phyloP scores from a whole-genome alignment of 257 asterid species.

The Solanum habrochaites region DNA sequence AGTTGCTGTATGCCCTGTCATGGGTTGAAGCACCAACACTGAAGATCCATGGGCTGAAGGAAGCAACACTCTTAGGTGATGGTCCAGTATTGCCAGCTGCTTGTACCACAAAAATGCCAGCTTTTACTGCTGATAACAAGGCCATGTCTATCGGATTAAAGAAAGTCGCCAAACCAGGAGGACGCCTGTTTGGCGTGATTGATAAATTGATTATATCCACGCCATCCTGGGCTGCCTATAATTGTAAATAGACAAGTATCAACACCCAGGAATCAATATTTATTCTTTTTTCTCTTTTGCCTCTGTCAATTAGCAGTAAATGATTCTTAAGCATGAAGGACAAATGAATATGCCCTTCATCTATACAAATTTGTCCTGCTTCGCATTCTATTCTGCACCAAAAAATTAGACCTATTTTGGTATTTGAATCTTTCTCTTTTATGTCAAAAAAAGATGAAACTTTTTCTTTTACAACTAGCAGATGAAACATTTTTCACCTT shows the following conservation, averaged over 20 bases:
- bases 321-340: neutral
- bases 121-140: constrained; percentile 73
- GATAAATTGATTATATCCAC: constrained; percentile 93
- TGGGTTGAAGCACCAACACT: constrained; percentile 95
- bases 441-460: neutral
- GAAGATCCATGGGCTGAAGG: constrained; percentile 98
- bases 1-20: constrained; percentile 71
- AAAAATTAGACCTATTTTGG: neutral
- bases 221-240: constrained; percentile 94
- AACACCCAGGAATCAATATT: neutral
- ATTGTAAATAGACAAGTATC: neutral
- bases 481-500: neutral
- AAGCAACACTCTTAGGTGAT: constrained; percentile 75
- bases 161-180: constrained; percentile 94
- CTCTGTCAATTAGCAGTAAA: neutral
- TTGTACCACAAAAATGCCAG: constrained; percentile 85
- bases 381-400: neutral
- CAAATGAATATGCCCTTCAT: neutral
- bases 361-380: neutral
- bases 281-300: neutral
- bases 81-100: constrained; percentile 99
- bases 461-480: neutral
- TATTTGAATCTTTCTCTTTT: neutral
- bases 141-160: constrained; percentile 99
- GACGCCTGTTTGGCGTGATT: constrained; percentile 94